Evolutionary conservation across 345 rosid genomes (phyloP).

Genomic region (Dipteronia dyeriana): DNA sequence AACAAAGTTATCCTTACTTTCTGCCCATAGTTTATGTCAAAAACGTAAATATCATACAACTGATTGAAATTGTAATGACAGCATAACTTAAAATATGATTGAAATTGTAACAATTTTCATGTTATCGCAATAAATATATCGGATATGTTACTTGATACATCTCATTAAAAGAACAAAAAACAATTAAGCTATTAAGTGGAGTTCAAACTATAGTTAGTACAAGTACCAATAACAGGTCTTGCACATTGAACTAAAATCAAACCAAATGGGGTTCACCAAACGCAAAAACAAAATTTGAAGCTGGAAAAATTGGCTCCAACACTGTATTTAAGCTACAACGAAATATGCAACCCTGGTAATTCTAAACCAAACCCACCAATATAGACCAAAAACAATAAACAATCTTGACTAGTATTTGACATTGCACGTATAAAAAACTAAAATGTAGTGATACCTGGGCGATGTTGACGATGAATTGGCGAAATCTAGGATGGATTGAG

Average conservation of each 20-base stretch:
- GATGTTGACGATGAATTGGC: conserved; percentile 58
- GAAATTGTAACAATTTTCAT: not conserved
- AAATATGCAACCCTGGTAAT: not conserved
- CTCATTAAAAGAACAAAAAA: not conserved
- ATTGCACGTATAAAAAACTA: not conserved
- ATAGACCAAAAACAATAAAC: not conserved
- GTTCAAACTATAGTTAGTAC: not conserved
- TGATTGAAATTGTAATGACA: not conserved
- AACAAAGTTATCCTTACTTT: not conserved
- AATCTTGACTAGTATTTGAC: not conserved
- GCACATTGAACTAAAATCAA: not conserved
- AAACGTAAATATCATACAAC: not conserved
- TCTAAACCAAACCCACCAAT: not conserved
- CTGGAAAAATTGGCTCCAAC: not conserved
- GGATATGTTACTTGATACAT: not conserved
- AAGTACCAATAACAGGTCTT: no score
- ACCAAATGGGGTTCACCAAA: not conserved
- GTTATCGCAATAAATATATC: not conserved
- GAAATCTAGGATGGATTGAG: conserved; percentile 73
- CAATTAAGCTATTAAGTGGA: not conserved
- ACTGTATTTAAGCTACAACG: not conserved
- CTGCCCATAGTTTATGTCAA: not conserved
- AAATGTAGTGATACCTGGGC: conserved; percentile 62
- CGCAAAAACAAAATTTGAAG: not conserved
- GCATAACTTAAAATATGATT: not conserved